Evolutionary conservation across 1,284 basidiomycete species (phyloP).

Genomic region (Porodaedalea pini): DNA sequence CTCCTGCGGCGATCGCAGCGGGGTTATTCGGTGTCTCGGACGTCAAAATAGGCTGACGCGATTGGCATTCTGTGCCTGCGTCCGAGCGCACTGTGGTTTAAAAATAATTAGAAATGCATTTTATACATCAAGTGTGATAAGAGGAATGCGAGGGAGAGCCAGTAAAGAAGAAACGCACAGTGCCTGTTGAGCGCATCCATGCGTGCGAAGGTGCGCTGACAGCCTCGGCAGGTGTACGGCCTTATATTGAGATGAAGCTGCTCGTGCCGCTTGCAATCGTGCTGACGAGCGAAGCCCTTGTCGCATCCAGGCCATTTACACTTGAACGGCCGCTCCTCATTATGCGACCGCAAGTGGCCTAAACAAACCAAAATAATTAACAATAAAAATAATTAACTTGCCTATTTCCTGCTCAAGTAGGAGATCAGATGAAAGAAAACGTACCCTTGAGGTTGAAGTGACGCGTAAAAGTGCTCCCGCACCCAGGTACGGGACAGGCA

Average conservation of each 20-base stretch:
- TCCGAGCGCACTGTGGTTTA: constrained; percentile 52
- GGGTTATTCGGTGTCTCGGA: constrained; percentile 16
- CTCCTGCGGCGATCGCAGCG: not conserved
- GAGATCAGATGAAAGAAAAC: too few species aligned
- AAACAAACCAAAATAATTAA: constrained; percentile 17
- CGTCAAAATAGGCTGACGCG: constrained; percentile 18
- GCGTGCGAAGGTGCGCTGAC: constrained; percentile 72
- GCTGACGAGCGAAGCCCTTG: constrained; percentile 80
- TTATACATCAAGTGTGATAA: not conserved
- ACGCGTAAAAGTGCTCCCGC: constrained; percentile 79
- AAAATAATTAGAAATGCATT: not conserved
- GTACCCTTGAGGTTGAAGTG: constrained; percentile 77
- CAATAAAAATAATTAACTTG: not conserved
- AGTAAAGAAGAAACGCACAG: constrained; percentile 43
- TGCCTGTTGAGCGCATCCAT: constrained; percentile 80
- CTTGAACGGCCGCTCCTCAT: constrained; percentile 78
- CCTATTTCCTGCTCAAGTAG: too few species aligned
- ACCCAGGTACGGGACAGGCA: constrained; percentile 69
- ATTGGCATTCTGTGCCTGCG: constrained; percentile 51
- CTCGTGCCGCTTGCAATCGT: constrained; percentile 82
- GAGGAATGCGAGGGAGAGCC: not conserved
- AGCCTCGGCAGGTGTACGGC: constrained; percentile 75
- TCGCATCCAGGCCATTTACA: constrained; percentile 85
- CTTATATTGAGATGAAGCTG: constrained; percentile 74
- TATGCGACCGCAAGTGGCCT: constrained; percentile 81